These are phyloP conservation scores for Solanum virginianum DNA, from an alignment of 257 asterid genomes.

Conservation along the genomic window DNA sequence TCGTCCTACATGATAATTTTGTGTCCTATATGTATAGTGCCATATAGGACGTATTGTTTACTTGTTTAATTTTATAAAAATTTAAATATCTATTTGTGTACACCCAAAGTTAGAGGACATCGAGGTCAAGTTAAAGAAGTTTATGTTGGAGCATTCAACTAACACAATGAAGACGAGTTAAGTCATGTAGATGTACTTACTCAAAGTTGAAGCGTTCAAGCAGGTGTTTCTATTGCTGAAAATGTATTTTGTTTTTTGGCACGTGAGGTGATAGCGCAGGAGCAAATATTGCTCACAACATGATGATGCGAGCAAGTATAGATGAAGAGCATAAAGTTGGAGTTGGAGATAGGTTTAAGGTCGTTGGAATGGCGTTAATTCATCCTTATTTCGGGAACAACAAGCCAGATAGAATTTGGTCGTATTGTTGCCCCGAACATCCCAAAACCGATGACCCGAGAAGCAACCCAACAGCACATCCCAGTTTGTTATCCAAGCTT, in stretches of 20 bases:
- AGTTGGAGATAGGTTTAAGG: not conserved
- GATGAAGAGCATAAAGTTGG: not conserved
- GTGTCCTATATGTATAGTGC: no score
- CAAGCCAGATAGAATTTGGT: slow-evolving; percentile 28
- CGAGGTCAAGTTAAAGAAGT: no score
- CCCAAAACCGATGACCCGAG: slow-evolving; percentile 39
- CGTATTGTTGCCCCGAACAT: slow-evolving; percentile 1
- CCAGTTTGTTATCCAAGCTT: slow-evolving; percentile 10
- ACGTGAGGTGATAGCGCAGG: slow-evolving; percentile 73
- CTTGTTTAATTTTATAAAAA: no score
- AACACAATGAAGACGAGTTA: not conserved
- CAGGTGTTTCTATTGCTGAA: not conserved
- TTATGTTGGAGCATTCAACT: not conserved
- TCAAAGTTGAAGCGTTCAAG: not conserved
- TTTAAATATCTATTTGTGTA: no score
- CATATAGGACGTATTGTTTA: no score
- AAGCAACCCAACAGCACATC: slow-evolving; percentile 34
- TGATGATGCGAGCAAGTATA: slow-evolving; percentile 16
- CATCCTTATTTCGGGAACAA: slow-evolving; percentile 55
- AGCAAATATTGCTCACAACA: slow-evolving; percentile 53
- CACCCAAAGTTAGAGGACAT: no score
- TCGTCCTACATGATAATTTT: no score
- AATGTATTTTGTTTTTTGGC: not conserved
- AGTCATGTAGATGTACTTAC: not conserved
- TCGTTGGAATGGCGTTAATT: slow-evolving; percentile 35